Percentiles rank a stretch among this genome's conserved stretches.
These are phyloP conservation scores for Grosmannia clavigera DNA, from an alignment of 2,329 filamentous ascomycete species.

Conservation along the genomic window DNA sequence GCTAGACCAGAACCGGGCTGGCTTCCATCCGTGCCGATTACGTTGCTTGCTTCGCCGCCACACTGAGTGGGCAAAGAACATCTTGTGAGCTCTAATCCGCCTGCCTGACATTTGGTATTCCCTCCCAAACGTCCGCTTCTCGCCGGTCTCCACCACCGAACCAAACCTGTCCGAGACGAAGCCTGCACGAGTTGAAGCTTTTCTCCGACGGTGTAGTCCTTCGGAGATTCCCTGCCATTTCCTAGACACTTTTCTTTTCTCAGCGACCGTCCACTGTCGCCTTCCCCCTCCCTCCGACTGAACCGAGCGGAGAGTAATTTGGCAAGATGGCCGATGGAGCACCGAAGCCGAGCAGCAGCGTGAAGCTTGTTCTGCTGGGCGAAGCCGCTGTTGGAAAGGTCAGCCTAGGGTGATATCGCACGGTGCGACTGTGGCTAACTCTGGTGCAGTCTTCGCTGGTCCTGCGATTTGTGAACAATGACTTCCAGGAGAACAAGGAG, in stretches of 20 bases:
- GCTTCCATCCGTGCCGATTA: slow-evolving; percentile 12
- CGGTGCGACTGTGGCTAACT: neutral
- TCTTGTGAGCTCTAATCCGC: neutral
- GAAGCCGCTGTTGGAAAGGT: slow-evolving; percentile 99
- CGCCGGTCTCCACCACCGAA: neutral
- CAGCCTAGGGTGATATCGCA: slow-evolving; percentile 14
- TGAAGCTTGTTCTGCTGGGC: slow-evolving; percentile 95
- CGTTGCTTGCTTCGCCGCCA: slow-evolving; percentile 10
- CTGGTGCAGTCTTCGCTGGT: slow-evolving; percentile 74
- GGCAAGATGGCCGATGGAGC: slow-evolving; percentile 53
- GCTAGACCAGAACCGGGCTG: slow-evolving; percentile 5
- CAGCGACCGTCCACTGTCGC: neutral
- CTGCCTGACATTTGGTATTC: neutral
- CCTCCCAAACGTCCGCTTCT: neutral
- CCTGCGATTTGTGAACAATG: slow-evolving; percentile 97
- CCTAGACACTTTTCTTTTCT: neutral
- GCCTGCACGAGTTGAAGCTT: neutral
- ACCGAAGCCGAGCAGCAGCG: slow-evolving; percentile 94
- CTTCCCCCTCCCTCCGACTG: neutral
- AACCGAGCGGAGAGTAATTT: neutral
- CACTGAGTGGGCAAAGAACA: slow-evolving; percentile 1
- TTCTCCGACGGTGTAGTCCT: neutral
- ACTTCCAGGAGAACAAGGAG: slow-evolving; percentile 99
- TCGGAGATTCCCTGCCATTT: neutral
- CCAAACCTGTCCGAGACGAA: neutral